Conservation (phyloP, 2,329 filamentous ascomycete species). For the Paraconiothyrium brasiliense region DNA sequence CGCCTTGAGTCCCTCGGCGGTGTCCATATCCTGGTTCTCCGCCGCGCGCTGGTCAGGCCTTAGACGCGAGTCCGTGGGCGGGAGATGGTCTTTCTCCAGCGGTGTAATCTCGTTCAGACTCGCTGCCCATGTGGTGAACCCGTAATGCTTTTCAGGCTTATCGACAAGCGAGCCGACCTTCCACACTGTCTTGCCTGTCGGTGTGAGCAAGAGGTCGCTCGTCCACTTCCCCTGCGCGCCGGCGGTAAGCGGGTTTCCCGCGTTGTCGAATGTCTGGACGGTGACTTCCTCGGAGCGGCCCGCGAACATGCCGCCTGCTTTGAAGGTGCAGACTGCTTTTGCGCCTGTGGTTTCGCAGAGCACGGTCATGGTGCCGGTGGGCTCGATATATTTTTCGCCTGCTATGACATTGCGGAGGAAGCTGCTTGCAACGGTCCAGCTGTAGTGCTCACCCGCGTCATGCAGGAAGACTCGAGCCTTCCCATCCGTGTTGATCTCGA, state of each 20-base stretch:
- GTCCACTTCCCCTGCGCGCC: slow-evolving; percentile 89
- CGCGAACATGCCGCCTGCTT: slow-evolving; percentile 95
- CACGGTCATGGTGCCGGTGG: slow-evolving; percentile 88
- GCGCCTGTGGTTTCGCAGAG: slow-evolving; percentile 84
- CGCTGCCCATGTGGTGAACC: slow-evolving; percentile 87
- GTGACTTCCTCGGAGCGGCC: slow-evolving; percentile 90
- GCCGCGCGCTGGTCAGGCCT: slow-evolving; percentile 87
- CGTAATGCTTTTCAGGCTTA: slow-evolving; percentile 82
- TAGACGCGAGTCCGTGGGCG: slow-evolving; percentile 83
- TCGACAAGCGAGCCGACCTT: slow-evolving; percentile 79
- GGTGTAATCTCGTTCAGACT: slow-evolving; percentile 86
- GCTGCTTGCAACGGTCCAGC: slow-evolving; percentile 86
- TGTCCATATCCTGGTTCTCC: slow-evolving; percentile 83
- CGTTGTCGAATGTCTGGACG: slow-evolving; percentile 74
- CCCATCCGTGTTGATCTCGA: slow-evolving; percentile 92
- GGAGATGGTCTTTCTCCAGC: slow-evolving; percentile 77
- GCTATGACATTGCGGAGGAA: slow-evolving; percentile 97
- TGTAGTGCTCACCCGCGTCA: slow-evolving; percentile 81
- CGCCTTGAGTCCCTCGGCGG: slow-evolving; percentile 84
- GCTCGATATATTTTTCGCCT: slow-evolving; percentile 97
- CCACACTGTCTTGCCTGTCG: slow-evolving; percentile 78
- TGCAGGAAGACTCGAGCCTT: slow-evolving; percentile 82
- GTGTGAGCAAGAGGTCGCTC: slow-evolving; percentile 70
- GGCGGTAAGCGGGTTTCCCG: slow-evolving; percentile 72
- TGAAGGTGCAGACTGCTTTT: slow-evolving; percentile 89